Conservation (phyloP, 2,329 filamentous ascomycete species). For the Trichoderma sp. region DNA sequence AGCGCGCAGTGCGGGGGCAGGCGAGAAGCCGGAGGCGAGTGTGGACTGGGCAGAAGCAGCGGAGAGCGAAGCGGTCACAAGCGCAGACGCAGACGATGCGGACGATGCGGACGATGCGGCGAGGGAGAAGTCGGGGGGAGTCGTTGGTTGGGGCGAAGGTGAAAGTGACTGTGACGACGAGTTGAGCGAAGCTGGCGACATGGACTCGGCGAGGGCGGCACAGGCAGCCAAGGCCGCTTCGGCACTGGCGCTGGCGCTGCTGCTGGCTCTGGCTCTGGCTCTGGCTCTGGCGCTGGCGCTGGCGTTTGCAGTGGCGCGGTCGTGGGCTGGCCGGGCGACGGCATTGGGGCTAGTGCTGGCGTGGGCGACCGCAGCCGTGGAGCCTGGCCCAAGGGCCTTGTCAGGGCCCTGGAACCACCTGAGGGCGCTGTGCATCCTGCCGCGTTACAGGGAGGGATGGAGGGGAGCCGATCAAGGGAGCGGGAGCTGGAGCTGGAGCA, state of each 20-base stretch:
- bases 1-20: conserved; percentile 21
- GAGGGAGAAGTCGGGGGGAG: conserved; percentile 29
- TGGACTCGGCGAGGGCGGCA: conserved; percentile 27
- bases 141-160: conserved; percentile 37
- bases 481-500: too few relatives aligned
- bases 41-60: conserved; percentile 22
- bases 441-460: neutral
- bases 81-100: conserved; percentile 20
- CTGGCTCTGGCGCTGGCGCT: conserved; percentile 27
- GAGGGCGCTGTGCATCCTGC: conserved; percentile 26
- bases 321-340: conserved; percentile 15
- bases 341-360: conserved; percentile 14
- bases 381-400: conserved; percentile 17
- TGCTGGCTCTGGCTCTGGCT: conserved; percentile 1
- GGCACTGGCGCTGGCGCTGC: conserved; percentile 18
- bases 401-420: conserved; percentile 32
- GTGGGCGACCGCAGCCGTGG: conserved; percentile 2
- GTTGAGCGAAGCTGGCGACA: conserved; percentile 33
- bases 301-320: conserved; percentile 13
- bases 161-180: conserved; percentile 36
- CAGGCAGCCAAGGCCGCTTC: conserved; percentile 22
- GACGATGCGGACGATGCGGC: conserved; percentile 21
- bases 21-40: neutral
- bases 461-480: neutral
- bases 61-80: conserved; percentile 7